A percentile compares a stretch with the other conserved stretches of the same genome.
Evolutionary conservation across 2,329 filamentous ascomycete genomes (phyloP).

Genomic region (Tolypocladium tundrense): DNA sequence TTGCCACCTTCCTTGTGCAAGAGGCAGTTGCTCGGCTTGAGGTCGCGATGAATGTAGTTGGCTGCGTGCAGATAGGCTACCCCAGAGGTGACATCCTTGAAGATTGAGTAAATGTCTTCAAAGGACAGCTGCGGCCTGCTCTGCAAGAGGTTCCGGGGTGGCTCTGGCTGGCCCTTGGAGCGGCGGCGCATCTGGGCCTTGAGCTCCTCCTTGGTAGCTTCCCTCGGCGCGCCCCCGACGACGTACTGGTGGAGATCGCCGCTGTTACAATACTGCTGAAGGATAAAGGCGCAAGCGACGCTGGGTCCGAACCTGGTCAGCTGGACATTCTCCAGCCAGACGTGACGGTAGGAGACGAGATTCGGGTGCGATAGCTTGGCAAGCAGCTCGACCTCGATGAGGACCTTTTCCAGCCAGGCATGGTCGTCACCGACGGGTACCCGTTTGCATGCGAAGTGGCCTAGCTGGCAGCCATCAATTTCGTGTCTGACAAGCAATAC

Average conservation of each 20-base stretch:
- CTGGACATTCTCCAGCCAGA: constrained; percentile 87
- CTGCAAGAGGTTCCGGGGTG: constrained; percentile 36
- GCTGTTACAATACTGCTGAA: constrained; percentile 94
- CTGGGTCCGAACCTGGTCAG: constrained; percentile 80
- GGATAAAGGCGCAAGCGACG: constrained; percentile 89
- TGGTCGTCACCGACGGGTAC: constrained; percentile 94
- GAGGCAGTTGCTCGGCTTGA: constrained; percentile 94
- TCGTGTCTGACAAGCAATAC: constrained; percentile 90
- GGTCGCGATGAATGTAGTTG: constrained; percentile 90
- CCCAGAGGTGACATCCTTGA: constrained; percentile 88
- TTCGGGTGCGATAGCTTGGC: constrained; percentile 91
- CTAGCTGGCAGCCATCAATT: constrained; percentile 78
- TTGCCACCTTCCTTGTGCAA: constrained; percentile 66
- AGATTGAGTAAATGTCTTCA: constrained; percentile 94
- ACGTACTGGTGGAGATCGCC: constrained; percentile 87
- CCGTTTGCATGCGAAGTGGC: constrained; percentile 91
- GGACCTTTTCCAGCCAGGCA: constrained; percentile 85
- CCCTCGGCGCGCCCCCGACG: constrained; percentile 53
- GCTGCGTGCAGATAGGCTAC: constrained; percentile 81
- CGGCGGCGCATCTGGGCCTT: constrained; percentile 78
- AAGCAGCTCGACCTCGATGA: constrained; percentile 86
- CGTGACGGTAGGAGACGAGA: constrained; percentile 90
- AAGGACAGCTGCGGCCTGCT: constrained; percentile 46
- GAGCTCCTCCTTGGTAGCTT: constrained; percentile 68
- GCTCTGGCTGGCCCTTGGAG: constrained; percentile 67